Percentiles rank a stretch among this genome's conserved stretches.
Conservation (phyloP, 441 rosid genomes). For the Adansonia rubrostipa region DNA sequence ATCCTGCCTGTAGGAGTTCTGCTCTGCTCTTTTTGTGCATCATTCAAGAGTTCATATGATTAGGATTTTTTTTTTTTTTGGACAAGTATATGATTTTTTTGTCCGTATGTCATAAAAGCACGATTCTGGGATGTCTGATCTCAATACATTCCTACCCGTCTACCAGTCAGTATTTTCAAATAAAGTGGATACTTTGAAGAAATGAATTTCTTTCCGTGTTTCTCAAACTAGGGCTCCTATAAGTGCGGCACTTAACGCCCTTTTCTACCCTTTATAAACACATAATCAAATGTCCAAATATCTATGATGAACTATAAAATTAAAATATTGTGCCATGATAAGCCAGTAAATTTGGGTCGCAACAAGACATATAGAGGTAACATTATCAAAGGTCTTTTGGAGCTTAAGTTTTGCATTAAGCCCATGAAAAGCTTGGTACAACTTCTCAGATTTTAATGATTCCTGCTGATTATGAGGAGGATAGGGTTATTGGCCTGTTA, state of each 20-base stretch:
- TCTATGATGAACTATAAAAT: background rate
- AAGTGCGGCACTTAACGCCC: background rate
- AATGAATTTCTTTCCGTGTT: background rate
- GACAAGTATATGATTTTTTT: too few relatives aligned
- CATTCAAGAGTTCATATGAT: background rate
- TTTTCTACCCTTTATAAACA: conserved; percentile 14
- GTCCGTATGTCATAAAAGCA: background rate
- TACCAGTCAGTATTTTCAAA: background rate
- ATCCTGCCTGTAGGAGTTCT: background rate
- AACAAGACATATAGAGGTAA: background rate
- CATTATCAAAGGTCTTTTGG: background rate
- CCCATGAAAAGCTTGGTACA: background rate
- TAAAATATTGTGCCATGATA: background rate
- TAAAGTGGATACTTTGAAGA: background rate
- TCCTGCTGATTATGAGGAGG: conserved; percentile 2
- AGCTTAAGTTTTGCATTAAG: background rate
- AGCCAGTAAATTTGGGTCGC: background rate
- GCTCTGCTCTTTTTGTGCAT: background rate
- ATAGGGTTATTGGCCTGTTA: background rate
- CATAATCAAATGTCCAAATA: background rate
- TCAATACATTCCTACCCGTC: background rate
- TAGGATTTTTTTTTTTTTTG: background rate
- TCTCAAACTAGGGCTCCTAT: background rate
- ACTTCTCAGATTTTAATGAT: background rate
- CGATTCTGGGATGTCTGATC: background rate